Evolutionary conservation across 106 monocot species (phyloP).

Genomic region (Cymbidium sinense): DNA sequence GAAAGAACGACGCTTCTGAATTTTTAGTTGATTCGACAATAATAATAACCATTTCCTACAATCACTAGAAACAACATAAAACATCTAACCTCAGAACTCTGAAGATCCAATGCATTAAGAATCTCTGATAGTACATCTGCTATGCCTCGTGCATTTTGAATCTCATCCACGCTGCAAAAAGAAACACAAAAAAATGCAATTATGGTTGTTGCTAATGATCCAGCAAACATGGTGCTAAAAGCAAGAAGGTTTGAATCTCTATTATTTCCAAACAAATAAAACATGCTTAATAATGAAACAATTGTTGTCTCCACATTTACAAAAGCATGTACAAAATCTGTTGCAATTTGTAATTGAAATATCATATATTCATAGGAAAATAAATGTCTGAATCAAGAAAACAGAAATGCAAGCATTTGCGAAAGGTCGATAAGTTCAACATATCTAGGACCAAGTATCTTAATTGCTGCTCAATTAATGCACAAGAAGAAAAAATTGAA

Average conservation of each 20-base stretch:
- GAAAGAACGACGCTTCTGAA: neutral
- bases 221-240: neutral
- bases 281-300: neutral
- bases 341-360: neutral
- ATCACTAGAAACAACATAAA: neutral
- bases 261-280: neutral
- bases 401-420: neutral
- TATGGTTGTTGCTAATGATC: neutral
- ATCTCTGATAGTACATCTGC: conserved; percentile 22
- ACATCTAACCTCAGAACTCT: conserved; percentile 17
- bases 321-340: neutral
- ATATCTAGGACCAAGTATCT: neutral
- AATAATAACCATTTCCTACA: neutral
- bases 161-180: conserved; percentile 15
- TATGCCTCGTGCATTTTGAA: conserved; percentile 31
- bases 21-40: neutral
- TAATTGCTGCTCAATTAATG: neutral
- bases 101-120: conserved; percentile 23
- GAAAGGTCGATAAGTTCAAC: neutral
- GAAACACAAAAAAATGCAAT: neutral
- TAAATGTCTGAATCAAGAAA: neutral
- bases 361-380: neutral
- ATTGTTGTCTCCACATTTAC: neutral
- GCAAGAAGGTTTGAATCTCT: neutral
- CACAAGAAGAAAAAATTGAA: neutral